These are phyloP conservation scores for Hsuehochloa calcarea DNA, from an alignment of 176 grass and related monocot genomes.

Conservation along the genomic window DNA sequence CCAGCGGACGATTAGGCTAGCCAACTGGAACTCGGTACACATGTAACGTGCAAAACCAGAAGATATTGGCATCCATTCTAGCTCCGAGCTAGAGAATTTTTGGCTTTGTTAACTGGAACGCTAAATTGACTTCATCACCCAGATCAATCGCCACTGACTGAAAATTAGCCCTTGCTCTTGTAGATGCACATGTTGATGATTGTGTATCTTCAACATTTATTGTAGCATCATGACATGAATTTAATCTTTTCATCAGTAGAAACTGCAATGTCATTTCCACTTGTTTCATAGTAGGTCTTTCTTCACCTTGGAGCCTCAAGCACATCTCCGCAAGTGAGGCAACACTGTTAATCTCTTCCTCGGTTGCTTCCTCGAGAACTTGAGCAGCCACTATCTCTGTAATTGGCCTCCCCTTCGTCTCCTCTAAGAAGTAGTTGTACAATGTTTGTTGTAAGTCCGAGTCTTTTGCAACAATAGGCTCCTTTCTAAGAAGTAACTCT, in stretches of 20 bases:
- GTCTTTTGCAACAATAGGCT: background rate
- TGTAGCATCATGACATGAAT: no score
- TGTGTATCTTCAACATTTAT: no score
- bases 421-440: background rate
- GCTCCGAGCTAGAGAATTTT: no score
- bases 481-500: constrained; percentile 10
- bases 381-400: background rate
- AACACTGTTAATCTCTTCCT: background rate
- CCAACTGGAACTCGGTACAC: no score
- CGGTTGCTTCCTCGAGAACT: background rate
- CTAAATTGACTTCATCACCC: no score
- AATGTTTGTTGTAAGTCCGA: background rate
- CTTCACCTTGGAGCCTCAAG: background rate
- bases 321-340: background rate
- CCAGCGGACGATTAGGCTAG: no score
- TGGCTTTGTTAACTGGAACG: no score
- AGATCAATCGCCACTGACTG: no score
- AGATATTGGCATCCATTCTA: no score
- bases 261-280: background rate
- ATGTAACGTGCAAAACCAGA: no score
- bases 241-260: background rate
- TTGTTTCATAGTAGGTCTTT: background rate
- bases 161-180: no score
- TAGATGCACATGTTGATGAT: no score
- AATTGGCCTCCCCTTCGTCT: background rate